phyloP scores from a whole-genome alignment of 2,329 filamentous ascomycete genomes.

The Colletotrichum sp. region DNA sequence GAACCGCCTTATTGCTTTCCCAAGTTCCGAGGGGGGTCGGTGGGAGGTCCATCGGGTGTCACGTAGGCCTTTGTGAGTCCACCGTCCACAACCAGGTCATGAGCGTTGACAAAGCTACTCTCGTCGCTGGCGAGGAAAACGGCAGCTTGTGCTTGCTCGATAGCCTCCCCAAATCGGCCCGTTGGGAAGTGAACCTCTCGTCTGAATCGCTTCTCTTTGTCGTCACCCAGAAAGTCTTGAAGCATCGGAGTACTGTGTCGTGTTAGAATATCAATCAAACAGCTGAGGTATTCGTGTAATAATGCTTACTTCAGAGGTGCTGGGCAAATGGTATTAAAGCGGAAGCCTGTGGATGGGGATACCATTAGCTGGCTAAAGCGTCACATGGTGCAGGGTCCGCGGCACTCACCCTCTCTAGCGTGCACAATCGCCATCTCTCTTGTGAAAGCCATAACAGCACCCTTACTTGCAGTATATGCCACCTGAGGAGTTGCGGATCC shows the following conservation, averaged over 20 bases:
- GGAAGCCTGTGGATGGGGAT: conserved; percentile 57
- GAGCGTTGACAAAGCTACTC: conserved; percentile 87
- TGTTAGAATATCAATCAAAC: background rate
- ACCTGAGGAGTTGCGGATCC: conserved; percentile 87
- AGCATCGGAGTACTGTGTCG: conserved; percentile 79
- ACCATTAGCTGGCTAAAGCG: background rate
- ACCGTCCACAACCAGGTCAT: conserved; percentile 93
- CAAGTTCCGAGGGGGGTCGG: background rate
- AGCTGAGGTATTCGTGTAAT: background rate
- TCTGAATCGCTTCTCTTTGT: conserved; percentile 78
- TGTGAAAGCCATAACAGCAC: conserved; percentile 88
- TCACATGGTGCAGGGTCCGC: too few species aligned
- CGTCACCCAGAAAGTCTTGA: conserved; percentile 92
- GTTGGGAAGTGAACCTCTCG: conserved; percentile 90
- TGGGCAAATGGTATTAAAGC: conserved; percentile 91
- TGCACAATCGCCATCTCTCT: conserved; percentile 91
- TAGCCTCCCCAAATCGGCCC: conserved; percentile 86
- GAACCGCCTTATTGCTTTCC: background rate
- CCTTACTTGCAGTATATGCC: conserved; percentile 93
- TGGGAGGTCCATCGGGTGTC: conserved; percentile 65
- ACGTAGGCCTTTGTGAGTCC: conserved; percentile 94
- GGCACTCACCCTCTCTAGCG: conserved; percentile 65
- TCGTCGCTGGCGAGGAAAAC: conserved; percentile 88
- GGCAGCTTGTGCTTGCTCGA: conserved; percentile 91
- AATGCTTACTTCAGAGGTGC: conserved; percentile 64